Evolutionary conservation across 2,329 filamentous ascomycete species (phyloP).

Genomic region (Talaromyces verruculosus): DNA sequence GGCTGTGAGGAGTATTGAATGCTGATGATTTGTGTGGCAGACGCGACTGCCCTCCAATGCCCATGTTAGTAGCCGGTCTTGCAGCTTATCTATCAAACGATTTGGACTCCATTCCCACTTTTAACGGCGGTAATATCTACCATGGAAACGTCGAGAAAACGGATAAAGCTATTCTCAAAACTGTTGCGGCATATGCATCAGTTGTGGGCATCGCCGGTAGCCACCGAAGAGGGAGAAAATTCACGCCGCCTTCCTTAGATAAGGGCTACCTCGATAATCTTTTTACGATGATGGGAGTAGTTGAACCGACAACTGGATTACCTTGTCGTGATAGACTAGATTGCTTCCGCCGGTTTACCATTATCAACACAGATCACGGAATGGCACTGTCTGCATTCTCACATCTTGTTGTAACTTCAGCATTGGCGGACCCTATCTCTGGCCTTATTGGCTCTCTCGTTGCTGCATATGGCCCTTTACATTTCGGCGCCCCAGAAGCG

Average conservation of each 20-base stretch:
- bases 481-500: constrained; percentile 60
- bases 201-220: constrained; percentile 30
- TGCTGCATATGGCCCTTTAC: constrained; percentile 58
- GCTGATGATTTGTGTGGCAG: background rate
- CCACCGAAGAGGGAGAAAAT: constrained; percentile 28
- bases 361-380: constrained; percentile 60
- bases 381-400: constrained; percentile 60
- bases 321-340: constrained; percentile 48
- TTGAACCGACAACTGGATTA: constrained; percentile 27
- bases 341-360: constrained; percentile 55
- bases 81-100: constrained; percentile 30
- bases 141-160: constrained; percentile 25
- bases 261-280: constrained; percentile 58
- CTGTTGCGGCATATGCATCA: constrained; percentile 30
- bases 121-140: constrained; percentile 27
- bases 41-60: constrained; percentile 25
- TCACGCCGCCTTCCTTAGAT: constrained; percentile 33
- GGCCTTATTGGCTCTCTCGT: constrained; percentile 55
- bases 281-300: constrained; percentile 55
- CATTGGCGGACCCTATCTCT: constrained; percentile 56
- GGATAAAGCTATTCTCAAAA: constrained; percentile 30
- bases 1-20: background rate
- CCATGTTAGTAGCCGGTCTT: constrained; percentile 33
- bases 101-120: constrained; percentile 27
- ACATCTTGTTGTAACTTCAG: constrained; percentile 57